A percentile compares a stretch with the other conserved stretches of the same genome.
Conservation (phyloP, 352 stramenopile species). For the Phytophthora litchii region DNA sequence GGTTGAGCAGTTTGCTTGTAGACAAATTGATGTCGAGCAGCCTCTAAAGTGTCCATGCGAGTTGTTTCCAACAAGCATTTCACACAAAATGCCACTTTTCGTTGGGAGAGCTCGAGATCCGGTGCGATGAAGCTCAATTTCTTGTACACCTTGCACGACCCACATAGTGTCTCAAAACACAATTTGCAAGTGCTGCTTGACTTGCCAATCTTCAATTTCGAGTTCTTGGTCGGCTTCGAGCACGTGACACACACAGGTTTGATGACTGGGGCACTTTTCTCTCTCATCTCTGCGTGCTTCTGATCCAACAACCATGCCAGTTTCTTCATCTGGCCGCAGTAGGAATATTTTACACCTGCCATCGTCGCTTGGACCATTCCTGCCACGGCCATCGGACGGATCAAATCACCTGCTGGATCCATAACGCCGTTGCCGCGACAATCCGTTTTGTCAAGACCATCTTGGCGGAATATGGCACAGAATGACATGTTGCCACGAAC, state of each 20-base stretch:
- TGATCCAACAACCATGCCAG: conserved; percentile 34
- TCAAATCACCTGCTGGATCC: conserved; percentile 26
- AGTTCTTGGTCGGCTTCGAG: conserved; percentile 8
- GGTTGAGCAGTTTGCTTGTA: conserved; percentile 15
- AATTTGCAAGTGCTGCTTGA: conserved; percentile 23
- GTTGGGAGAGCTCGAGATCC: conserved; percentile 19
- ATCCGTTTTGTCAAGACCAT: conserved; percentile 13
- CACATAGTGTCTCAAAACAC: conserved; percentile 23
- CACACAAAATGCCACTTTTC: conserved; percentile 36
- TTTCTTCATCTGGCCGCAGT: conserved; percentile 43
- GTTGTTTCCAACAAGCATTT: conserved; percentile 29
- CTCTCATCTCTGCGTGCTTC: conserved; percentile 7
- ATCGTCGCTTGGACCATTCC: conserved; percentile 23
- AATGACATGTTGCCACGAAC: conserved; percentile 48
- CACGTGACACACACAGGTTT: conserved; percentile 26
- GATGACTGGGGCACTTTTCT: background rate
- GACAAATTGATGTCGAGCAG: conserved; percentile 24
- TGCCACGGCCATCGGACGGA: conserved; percentile 14
- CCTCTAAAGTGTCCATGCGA: conserved; percentile 19
- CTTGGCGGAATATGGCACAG: conserved; percentile 36
- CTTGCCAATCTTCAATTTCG: conserved; percentile 3
- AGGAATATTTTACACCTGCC: conserved; percentile 29
- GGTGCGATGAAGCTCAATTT: conserved; percentile 31
- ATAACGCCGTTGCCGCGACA: conserved; percentile 19
- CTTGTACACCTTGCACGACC: conserved; percentile 17